A percentile compares a stretch with the other conserved stretches of the same genome.
Conservation (phyloP, 352 stramenopile species). For the Globisporangium parvum region DNA sequence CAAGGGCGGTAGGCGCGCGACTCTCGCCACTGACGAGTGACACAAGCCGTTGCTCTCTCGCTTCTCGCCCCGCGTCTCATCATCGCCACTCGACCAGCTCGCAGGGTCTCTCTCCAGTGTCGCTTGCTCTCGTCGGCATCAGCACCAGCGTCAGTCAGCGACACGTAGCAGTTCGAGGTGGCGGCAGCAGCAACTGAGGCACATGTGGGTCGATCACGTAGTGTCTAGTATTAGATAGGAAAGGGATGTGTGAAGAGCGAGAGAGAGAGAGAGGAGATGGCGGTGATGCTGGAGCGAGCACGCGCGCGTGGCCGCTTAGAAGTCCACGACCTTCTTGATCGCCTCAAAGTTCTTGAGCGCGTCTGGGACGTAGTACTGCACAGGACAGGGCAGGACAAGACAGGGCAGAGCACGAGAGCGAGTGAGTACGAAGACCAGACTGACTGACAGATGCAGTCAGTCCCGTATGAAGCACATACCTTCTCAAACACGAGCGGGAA, state of each 20-base stretch:
- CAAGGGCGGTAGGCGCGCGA: constrained; percentile 4
- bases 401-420: background rate
- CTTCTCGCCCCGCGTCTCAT: too few species aligned
- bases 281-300: background rate
- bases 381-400: too few species aligned
- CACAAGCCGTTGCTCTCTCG: too few species aligned
- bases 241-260: background rate
- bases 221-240: background rate
- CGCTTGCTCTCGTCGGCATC: too few species aligned
- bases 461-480: too few species aligned
- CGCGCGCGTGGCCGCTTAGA: too few species aligned
- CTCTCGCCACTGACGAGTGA: background rate
- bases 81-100: too few species aligned
- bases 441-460: constrained; percentile 7
- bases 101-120: too few species aligned
- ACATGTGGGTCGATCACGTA: too few species aligned
- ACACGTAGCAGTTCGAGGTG: too few species aligned
- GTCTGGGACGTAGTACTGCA: constrained; percentile 88
- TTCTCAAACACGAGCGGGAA: constrained; percentile 97
- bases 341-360: constrained; percentile 94
- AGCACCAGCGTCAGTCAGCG: too few species aligned
- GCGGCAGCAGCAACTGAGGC: too few species aligned
- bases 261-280: background rate
- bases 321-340: constrained; percentile 91
- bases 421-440: background rate